Percentiles rank a stretch among this genome's conserved stretches.
These are phyloP conservation scores for Amniculicola lignicola DNA, from an alignment of 495 filamentous ascomycete species.

Conservation along the genomic window DNA sequence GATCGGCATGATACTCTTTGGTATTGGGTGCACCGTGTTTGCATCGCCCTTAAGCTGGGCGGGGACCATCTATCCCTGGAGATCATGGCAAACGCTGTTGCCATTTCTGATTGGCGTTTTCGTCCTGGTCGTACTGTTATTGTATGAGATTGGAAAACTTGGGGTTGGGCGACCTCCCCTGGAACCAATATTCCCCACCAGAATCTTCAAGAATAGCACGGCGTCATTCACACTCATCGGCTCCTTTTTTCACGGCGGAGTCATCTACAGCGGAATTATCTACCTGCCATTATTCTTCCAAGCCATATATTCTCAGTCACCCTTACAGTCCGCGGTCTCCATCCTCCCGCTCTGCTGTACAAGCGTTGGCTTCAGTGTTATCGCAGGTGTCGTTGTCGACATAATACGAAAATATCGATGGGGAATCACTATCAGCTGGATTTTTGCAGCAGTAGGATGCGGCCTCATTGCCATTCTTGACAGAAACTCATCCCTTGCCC, in stretches of 20 bases:
- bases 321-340: constrained; percentile 11
- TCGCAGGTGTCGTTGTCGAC: constrained; percentile 33
- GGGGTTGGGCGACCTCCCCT: too few relatives aligned
- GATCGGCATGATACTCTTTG: constrained; percentile 57
- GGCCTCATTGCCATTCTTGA: constrained; percentile 34
- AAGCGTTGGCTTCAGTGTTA: constrained; percentile 29
- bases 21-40: constrained; percentile 45
- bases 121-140: too few relatives aligned
- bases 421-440: constrained; percentile 36
- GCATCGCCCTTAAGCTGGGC: constrained; percentile 57
- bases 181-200: constrained; percentile 41
- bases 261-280: constrained; percentile 37
- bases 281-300: constrained; percentile 46
- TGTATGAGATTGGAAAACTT: too few relatives aligned
- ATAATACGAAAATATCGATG: constrained; percentile 30
- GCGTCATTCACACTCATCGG: constrained; percentile 29
- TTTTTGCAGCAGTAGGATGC: constrained; percentile 27
- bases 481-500: not conserved
- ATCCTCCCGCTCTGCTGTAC: constrained; percentile 7
- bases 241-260: constrained; percentile 38
- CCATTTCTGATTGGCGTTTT: constrained; percentile 54
- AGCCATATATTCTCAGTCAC: constrained; percentile 37
- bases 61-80: constrained; percentile 55
- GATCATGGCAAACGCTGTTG: constrained; percentile 52
- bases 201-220: constrained; percentile 40